Conservation (phyloP, 2,329 filamentous ascomycete species). For the Nemania abortiva region DNA sequence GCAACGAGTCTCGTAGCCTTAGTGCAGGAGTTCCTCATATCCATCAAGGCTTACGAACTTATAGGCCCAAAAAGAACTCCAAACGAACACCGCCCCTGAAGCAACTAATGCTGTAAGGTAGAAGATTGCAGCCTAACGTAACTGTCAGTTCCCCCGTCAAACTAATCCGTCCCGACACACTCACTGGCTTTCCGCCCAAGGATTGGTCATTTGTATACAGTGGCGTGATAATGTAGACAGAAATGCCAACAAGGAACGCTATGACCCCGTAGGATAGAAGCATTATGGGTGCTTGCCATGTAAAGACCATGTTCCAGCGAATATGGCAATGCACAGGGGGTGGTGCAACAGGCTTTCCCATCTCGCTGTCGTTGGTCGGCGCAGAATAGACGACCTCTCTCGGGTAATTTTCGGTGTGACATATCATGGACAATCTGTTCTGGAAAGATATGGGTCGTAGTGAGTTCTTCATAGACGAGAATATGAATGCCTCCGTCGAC, state of each 20-base stretch:
- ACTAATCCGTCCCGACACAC: conserved; percentile 2
- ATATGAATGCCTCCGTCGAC: conserved; percentile 47
- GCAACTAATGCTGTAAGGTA: conserved; percentile 41
- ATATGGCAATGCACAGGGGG: conserved; percentile 15
- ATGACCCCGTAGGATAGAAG: conserved; percentile 46
- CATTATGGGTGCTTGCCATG: conserved; percentile 50
- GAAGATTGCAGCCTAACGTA: conserved; percentile 39
- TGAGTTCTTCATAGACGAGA: conserved; percentile 41
- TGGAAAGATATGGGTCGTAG: neutral
- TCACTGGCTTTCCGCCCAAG: conserved; percentile 40
- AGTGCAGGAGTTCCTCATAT: neutral
- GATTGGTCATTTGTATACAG: conserved; percentile 41
- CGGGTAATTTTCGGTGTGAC: conserved; percentile 1
- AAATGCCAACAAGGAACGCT: conserved; percentile 43
- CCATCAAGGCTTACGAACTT: conserved; percentile 39
- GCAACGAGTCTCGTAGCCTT: no score
- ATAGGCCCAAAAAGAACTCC: conserved; percentile 50
- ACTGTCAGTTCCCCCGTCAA: neutral
- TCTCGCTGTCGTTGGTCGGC: neutral
- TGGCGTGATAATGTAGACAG: conserved; percentile 44
- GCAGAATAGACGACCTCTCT: neutral
- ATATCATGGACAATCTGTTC: conserved; percentile 40
- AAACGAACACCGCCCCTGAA: conserved; percentile 40
- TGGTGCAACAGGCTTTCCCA: neutral
- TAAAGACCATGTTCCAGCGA: conserved; percentile 51